Evolutionary conservation across 2,329 filamentous ascomycete species (phyloP).

Genomic region (Exophiala viscosa): DNA sequence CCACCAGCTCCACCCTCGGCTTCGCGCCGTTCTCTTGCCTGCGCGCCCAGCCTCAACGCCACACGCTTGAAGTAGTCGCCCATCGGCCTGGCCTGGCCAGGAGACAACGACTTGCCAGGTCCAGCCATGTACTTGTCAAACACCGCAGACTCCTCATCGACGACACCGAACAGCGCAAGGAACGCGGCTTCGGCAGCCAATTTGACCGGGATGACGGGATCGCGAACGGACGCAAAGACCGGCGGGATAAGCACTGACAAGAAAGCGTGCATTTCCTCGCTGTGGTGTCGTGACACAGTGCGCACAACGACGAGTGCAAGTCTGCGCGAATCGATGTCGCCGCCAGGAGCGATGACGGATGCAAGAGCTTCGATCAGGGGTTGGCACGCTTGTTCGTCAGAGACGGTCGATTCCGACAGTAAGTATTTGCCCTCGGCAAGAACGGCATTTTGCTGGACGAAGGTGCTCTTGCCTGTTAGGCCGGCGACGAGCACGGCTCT

Average conservation of each 20-base stretch:
- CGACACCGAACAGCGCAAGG: conserved; percentile 82
- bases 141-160: conserved; percentile 76
- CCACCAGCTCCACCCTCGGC: conserved; percentile 87
- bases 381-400: conserved; percentile 67
- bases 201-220: conserved; percentile 91
- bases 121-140: conserved; percentile 85
- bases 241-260: conserved; percentile 74
- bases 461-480: conserved; percentile 72
- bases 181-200: conserved; percentile 92
- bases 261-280: conserved; percentile 69
- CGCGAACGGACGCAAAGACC: conserved; percentile 84
- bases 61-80: conserved; percentile 96
- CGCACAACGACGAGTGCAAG: conserved; percentile 82
- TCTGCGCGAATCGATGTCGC: conserved; percentile 76
- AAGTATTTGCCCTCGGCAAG: conserved; percentile 27
- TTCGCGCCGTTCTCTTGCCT: conserved; percentile 83
- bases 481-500: conserved; percentile 75
- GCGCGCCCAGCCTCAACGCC: conserved; percentile 74
- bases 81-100: conserved; percentile 68
- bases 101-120: conserved; percentile 57
- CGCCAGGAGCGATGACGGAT: conserved; percentile 70
- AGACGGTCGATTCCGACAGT: conserved; percentile 35
- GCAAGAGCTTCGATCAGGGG: conserved; percentile 76
- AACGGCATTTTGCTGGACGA: conserved; percentile 55
- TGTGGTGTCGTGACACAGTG: conserved; percentile 74